Evolutionary conservation across 2,329 filamentous ascomycete species (phyloP).

Genomic region (Colletotrichum aenigma): DNA sequence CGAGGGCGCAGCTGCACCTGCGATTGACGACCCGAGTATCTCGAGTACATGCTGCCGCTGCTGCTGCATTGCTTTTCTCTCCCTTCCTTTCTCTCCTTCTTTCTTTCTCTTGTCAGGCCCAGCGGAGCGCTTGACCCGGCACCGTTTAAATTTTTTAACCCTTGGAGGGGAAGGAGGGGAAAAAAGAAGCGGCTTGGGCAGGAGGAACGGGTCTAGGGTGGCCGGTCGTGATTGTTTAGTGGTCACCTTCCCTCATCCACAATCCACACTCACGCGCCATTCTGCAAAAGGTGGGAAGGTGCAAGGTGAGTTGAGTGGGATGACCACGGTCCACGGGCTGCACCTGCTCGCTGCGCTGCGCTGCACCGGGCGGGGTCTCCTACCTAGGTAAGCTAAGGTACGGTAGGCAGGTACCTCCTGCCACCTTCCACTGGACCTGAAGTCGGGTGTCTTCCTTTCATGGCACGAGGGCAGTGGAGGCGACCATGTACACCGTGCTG

Average conservation of each 20-base stretch:
- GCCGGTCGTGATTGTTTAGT: neutral
- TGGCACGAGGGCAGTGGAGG: neutral
- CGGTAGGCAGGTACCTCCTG: neutral
- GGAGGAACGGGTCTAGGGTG: neutral
- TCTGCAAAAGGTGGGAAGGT: conserved; percentile 6
- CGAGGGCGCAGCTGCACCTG: neutral
- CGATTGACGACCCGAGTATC: neutral
- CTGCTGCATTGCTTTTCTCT: neutral
- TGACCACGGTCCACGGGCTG: neutral
- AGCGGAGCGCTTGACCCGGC: conserved; percentile 21
- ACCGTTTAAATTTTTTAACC: neutral
- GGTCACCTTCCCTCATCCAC: conserved; percentile 1
- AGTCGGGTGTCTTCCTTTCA: neutral
- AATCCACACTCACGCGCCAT: conserved; percentile 2
- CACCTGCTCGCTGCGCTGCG: neutral
- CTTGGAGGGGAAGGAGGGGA: conserved; percentile 7
- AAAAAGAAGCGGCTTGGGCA: neutral
- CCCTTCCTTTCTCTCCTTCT: neutral
- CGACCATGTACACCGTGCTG: neutral
- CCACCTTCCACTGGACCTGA: neutral
- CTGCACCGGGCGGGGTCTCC: neutral
- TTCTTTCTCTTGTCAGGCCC: neutral
- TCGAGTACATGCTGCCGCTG: neutral
- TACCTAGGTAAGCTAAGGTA: neutral
- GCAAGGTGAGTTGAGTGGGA: neutral